Conservation (phyloP, 345 rosid species). For the Brassica cretica region DNA sequence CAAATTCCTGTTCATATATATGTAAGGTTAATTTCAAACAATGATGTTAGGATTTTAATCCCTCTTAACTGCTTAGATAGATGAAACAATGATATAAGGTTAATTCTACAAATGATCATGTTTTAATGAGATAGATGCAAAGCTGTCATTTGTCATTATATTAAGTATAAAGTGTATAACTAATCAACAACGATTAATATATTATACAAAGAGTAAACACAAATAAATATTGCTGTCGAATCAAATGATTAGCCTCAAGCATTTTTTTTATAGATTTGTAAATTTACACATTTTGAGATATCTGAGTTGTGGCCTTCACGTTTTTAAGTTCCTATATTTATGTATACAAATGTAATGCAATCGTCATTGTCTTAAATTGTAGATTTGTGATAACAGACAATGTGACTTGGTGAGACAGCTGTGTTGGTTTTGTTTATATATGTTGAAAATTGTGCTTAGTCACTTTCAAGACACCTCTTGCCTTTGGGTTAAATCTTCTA, state of each 20-base stretch:
- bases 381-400: conserved; percentile 27
- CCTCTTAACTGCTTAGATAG: no score
- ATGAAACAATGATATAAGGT: no score
- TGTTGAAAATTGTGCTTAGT: conserved; percentile 33
- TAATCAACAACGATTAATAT: no score
- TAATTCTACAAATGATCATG: no score
- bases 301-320: conserved; percentile 39
- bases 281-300: conserved; percentile 11
- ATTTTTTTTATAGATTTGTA: conserved; percentile 9
- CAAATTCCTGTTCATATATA: no score
- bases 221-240: conserved; percentile 10
- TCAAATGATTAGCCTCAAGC: conserved; percentile 34
- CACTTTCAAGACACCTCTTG: conserved; percentile 38
- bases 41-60: no score
- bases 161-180: no score
- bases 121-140: no score
- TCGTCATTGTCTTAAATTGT: conserved; percentile 31
- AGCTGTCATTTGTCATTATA: no score
- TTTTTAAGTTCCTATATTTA: background rate
- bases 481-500: background rate
- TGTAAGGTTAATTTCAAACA: no score
- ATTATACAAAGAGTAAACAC: no score
- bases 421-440: conserved; percentile 24
- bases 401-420: conserved; percentile 35
- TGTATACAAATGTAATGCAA: conserved; percentile 14